Percentiles rank a stretch among this genome's conserved stretches.
phyloP scores from a whole-genome alignment of 768 basidiomycete species.

The Floccularia luteovirens region DNA sequence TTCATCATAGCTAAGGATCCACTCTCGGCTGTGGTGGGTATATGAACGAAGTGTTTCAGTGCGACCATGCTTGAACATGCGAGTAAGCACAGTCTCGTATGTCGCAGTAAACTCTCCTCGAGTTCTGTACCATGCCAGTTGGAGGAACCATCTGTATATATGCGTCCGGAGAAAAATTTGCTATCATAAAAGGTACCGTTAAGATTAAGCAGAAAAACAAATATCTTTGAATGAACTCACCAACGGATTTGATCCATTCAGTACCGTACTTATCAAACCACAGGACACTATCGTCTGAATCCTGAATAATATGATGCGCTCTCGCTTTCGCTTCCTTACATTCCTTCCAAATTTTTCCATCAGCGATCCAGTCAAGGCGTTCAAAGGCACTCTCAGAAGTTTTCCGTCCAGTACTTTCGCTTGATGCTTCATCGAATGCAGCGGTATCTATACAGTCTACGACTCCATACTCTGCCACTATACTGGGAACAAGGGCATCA shows the following conservation, averaged over 20 bases:
- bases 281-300: conserved; percentile 80
- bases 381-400: conserved; percentile 11
- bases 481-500: conserved; percentile 86
- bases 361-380: conserved; percentile 68
- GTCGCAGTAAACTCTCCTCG: conserved; percentile 77
- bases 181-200: conserved; percentile 10
- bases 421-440: conserved; percentile 24
- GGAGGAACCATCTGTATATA: conserved; percentile 89
- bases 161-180: conserved; percentile 61
- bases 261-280: conserved; percentile 81
- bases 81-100: conserved; percentile 89
- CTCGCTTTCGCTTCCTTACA: conserved; percentile 50
- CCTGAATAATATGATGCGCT: conserved; percentile 50
- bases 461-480: conserved; percentile 78
- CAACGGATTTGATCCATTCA: conserved; percentile 75
- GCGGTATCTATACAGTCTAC: conserved; percentile 54
- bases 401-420: conserved; percentile 1
- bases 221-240: conserved; percentile 35
- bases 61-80: conserved; percentile 79
- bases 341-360: conserved; percentile 47
- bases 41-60: conserved; percentile 85
- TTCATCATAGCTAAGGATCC: conserved; percentile 74
- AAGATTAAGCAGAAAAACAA: not conserved
- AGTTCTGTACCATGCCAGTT: conserved; percentile 84
- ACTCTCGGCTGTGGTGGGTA: conserved; percentile 64